Percentiles rank a stretch among this genome's conserved stretches.
These are phyloP conservation scores for Pythium volutum DNA, from an alignment of 352 stramenopile genomes.

Conservation along the genomic window DNA sequence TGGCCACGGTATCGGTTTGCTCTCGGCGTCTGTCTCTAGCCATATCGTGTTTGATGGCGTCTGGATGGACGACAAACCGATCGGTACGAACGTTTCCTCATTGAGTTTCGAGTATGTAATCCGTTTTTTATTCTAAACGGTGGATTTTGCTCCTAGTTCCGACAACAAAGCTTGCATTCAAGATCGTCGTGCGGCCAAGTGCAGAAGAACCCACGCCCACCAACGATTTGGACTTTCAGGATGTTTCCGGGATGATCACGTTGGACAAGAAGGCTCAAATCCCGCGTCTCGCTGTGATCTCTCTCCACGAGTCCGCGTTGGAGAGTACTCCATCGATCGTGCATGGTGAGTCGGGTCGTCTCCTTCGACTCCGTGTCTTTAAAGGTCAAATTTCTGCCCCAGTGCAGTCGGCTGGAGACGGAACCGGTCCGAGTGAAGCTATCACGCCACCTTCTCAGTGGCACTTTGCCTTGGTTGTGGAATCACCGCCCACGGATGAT, in stretches of 20 bases:
- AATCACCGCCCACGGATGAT: not conserved
- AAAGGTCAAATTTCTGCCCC: conserved; percentile 21
- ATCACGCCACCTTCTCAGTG: conserved; percentile 12
- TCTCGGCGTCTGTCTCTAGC: not conserved
- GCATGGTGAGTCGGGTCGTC: conserved; percentile 33
- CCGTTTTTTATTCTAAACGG: too few relatives aligned
- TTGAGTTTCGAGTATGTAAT: too few relatives aligned
- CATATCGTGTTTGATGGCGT: conserved; percentile 17
- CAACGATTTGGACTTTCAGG: conserved; percentile 3
- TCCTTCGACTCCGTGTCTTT: conserved; percentile 38
- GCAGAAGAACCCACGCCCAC: not conserved
- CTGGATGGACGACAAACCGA: conserved; percentile 18
- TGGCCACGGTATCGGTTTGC: conserved; percentile 28
- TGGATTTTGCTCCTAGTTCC: not conserved
- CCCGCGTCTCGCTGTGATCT: conserved; percentile 6
- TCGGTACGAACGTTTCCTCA: conserved; percentile 7
- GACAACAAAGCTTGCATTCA: conserved; percentile 14
- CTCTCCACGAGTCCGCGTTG: conserved; percentile 2
- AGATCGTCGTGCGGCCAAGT: not conserved
- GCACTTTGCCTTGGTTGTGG: conserved; percentile 21
- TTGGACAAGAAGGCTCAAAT: conserved; percentile 16
- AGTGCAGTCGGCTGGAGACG: not conserved
- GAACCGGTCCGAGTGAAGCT: not conserved
- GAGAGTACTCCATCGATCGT: conserved; percentile 15
- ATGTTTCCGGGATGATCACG: conserved; percentile 7